Base-by-base conservation (phyloP, 768 basidiomycete species). In the Favolaschia claudopus region DNA sequence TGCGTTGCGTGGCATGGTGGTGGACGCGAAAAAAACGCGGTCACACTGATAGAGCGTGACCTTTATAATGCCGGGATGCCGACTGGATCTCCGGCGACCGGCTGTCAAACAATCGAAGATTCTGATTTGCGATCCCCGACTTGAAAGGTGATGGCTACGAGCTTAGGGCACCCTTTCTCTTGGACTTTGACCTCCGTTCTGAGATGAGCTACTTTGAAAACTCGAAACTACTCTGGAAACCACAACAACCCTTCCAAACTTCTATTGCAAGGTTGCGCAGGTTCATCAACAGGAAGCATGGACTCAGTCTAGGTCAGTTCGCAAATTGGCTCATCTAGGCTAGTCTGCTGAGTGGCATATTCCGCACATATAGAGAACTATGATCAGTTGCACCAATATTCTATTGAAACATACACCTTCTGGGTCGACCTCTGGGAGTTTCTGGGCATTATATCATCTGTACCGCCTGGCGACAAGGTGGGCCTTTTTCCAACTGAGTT, bases 341-440 rank as follows among this genome's bases (percentile, higher is more conserved):
- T 36, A n/a, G n/a, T n/a, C n/a, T n/a, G n/a, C n/a, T n/a, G n/a
- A n/a, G n/a, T 31, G 42, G 15, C 19, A 29, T 36, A 19, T 19
- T 28, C 38, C 24, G 43, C 32, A 24, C 32, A 39, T 43, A 22
- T 62, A 91, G 89, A 76, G 68, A 77, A 87, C 67, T 90, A 85
- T 63, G 76, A 85, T 65, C 88, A 89, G 43, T 76, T 91, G 5
- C 85, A 89, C 66, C 75, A 77, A 54, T 89, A 89, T 66, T 91
- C 89, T 7, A 78, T 89, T 14, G 80, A 85, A 57, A 74, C 82
- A 54, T 85, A 86, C 66, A 75, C 73, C 0, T 91, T 90, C 72
- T 91, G 89, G 89, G 66, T 84, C 37, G 89, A 91, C 66, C 67
- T 89, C 5, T 90, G 88, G 87, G 77, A 87, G 56, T 82, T 76